Conservation (phyloP, 106 monocot genomes). For the Acorus gramineus region DNA sequence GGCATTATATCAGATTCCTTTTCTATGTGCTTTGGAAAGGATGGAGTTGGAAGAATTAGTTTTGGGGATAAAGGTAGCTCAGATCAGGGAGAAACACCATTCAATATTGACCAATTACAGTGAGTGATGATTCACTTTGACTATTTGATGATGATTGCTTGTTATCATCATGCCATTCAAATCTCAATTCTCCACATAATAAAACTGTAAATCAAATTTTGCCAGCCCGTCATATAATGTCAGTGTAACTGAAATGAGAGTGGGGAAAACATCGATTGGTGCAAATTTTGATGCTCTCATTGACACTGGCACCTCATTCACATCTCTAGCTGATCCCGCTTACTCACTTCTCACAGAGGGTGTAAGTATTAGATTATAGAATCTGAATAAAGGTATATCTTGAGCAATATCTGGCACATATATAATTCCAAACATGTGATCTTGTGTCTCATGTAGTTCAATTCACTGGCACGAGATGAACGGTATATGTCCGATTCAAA, state of each 20-base stretch:
- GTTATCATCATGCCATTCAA: too few species aligned
- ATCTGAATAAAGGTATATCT: background rate
- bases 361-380: slow-evolving; percentile 29
- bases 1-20: slow-evolving; percentile 78
- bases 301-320: slow-evolving; percentile 94
- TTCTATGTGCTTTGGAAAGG: slow-evolving; percentile 84
- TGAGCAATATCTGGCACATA: background rate
- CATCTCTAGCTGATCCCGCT: slow-evolving; percentile 67
- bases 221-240: slow-evolving; percentile 60
- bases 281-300: slow-evolving; percentile 47
- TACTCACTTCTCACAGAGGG: slow-evolving; percentile 43
- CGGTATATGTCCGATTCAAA: slow-evolving; percentile 11
- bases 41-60: slow-evolving; percentile 70
- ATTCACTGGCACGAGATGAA: slow-evolving; percentile 37
- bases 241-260: slow-evolving; percentile 43
- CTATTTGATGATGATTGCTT: too few species aligned
- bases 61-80: slow-evolving; percentile 92
- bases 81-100: slow-evolving; percentile 81
- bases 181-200: too few species aligned
- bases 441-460: slow-evolving; percentile 36
- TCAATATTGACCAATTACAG: slow-evolving; percentile 30
- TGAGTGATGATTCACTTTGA: slow-evolving; percentile 16
- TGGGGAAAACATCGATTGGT: slow-evolving; percentile 33
- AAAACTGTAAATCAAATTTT: background rate
- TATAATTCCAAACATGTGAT: background rate